Evolutionary conservation across 1,284 basidiomycete genomes (phyloP), one percentile per base, ranked within the genome.

Genomic region (Afroboletus lepidellus): DNA sequence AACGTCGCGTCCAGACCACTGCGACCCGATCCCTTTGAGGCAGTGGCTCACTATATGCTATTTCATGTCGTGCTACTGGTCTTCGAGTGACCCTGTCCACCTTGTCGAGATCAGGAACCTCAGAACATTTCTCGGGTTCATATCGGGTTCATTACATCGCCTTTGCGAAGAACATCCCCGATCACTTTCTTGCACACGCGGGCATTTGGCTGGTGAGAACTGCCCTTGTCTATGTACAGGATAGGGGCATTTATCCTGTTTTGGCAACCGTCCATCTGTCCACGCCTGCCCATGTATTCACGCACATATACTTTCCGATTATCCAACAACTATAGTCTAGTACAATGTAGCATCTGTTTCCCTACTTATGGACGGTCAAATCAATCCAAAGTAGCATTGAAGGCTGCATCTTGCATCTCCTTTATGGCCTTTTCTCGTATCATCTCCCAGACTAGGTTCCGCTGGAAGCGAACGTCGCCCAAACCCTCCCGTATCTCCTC

Each of bases 401-500:
- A 75, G 16, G 80, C 83, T 13, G 72, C 74, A 38, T 83, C 83
- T 60, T 87, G 83, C 63, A 92, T 69, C 66, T 92, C 90, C 56
- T 80, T 80, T 37, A 92, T 71, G 8, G 87, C 87, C 53, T 80
- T 77, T 66, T 83, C 79, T 51, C 90, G 79, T 47, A 90, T 83
- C 66, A 84, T 68, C 54, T 81, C 78, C 90, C 90, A 92, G 20
- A 91, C 76, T 7, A 77, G 74, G 63, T 85, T 77, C 54, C 88
- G 75, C 64, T 91, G 86, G 5, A 78, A 78, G 48, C 82, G 73
- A 39, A 84, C 77, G 58, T 86, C 83, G 3, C 90, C 90, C 47
- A 91, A 66, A 1, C 80, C 80, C 60, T 92, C 88, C 46, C 90
- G 71, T 49, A 92, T 88, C 65, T 92, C 89, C 59, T 87, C 81